phyloP scores from a whole-genome alignment of 2,329 filamentous ascomycete species.

The Pyricularia sp. region DNA sequence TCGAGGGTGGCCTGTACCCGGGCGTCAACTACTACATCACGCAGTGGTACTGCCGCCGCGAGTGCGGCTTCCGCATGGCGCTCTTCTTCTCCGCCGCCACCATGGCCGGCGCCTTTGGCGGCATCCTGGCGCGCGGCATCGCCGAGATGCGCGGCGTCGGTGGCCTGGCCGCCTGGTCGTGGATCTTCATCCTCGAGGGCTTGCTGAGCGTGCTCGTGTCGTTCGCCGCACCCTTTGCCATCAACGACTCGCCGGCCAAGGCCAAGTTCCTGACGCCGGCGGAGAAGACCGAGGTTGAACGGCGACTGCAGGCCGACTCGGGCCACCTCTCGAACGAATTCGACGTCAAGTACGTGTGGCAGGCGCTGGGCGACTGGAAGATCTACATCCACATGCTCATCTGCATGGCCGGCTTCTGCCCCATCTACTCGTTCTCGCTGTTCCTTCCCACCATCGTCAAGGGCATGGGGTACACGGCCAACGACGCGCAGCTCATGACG shows the following conservation, averaged over 20 bases:
- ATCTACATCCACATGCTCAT: conserved; percentile 31
- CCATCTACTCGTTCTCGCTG: conserved; percentile 13
- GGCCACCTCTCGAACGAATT: conserved; percentile 41
- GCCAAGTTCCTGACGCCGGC: conserved; percentile 32
- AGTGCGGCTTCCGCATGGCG: conserved; percentile 7
- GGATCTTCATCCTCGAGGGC: conserved; percentile 41
- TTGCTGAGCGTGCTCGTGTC: conserved; percentile 13
- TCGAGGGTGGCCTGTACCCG: conserved; percentile 62
- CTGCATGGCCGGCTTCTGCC: conserved; percentile 13
- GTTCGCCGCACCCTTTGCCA: conserved; percentile 30
- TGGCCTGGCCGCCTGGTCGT: conserved; percentile 44
- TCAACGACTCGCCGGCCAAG: conserved; percentile 45
- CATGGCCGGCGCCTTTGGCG: conserved; percentile 7
- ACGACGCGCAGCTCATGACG: conserved; percentile 15
- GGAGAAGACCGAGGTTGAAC: conserved; percentile 29
- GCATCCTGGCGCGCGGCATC: conserved; percentile 9
- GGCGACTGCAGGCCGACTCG: conserved; percentile 28
- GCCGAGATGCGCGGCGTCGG: conserved; percentile 7
- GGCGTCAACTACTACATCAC: conserved; percentile 26
- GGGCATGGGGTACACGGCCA: conserved; percentile 14
- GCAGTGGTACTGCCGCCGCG: conserved; percentile 9
- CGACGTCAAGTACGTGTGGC: conserved; percentile 37
- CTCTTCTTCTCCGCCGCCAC: conserved; percentile 9
- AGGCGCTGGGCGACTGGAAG: conserved; percentile 47
- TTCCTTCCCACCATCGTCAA: conserved; percentile 17